Base-by-base conservation (phyloP, 2,329 filamentous ascomycete species). In the Penicillium sp. region DNA sequence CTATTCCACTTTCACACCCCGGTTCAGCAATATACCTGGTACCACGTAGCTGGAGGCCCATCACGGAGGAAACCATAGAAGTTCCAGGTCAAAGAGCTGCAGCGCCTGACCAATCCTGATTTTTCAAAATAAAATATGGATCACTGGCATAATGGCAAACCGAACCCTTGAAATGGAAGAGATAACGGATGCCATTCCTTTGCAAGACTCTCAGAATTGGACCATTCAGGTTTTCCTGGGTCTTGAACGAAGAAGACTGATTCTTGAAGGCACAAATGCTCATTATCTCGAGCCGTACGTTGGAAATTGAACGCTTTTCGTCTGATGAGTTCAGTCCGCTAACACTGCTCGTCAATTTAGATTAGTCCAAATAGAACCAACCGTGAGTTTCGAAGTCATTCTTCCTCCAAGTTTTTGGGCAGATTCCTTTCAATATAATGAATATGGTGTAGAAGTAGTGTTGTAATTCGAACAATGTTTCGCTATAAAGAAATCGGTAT, bases 401-500 rank as follows among this genome's bases (percentile, higher is more conserved):
- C 4, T 30, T 18, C n/a, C n/a, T n/a, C n/a, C n/a, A n/a, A n/a
- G n/a, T n/a, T n/a, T n/a, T n/a, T n/a, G n/a, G n/a, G n/a, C n/a
- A n/a, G n/a, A 18, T 20, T 20, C 4, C 7, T 34, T 18, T 7
- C 20, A 2, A 20, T 34, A 6, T 10, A 10, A 34, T 18, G 3
- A 10, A 9, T 8, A 34, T 34, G 6, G 12, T 10, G n/a, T 18
- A 34, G 3, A 37, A 37, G 34, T 37, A 23, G 15, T 37, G 10
- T 21, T 37, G 34, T n/a, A 24, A 42, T 27, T 42, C n/a, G 7
- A 42, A 42, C 37, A 29, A 42, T 21, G 21, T 27, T 20, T 51
- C 51, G 58, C 58, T 57, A 51, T 24, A 47, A 56, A 48, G 40
- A 37, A 43, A 47, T 56, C 46, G 53, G 59, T 63, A 55, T 58